Conservation (phyloP, 768 basidiomycete species). For the Mycena vulgaris region DNA sequence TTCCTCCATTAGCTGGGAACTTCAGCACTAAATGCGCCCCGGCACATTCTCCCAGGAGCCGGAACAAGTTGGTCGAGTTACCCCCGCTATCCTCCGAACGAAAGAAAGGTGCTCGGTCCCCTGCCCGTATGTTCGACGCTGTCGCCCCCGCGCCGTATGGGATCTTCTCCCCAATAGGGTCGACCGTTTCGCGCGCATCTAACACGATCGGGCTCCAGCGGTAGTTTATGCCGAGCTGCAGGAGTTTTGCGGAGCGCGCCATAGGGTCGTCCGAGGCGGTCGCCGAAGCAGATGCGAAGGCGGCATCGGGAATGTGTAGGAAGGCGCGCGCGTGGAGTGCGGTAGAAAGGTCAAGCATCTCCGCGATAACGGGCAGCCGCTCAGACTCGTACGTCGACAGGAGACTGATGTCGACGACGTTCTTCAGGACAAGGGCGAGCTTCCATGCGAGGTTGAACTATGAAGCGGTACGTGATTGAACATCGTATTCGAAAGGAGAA, state of each 20-base stretch:
- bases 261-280: neutral
- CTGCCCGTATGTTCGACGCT: neutral
- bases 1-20: neutral
- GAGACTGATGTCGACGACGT: neutral
- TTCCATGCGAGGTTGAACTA: slow-evolving; percentile 4
- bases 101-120: neutral
- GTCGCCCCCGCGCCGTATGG: neutral
- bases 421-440: neutral
- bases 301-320: neutral
- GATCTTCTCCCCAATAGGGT: neutral
- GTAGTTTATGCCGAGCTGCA: neutral
- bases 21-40: neutral
- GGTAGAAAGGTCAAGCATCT: neutral
- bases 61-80: neutral
- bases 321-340: neutral
- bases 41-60: neutral
- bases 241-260: neutral
- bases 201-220: neutral
- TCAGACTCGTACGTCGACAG: neutral
- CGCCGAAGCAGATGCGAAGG: neutral
- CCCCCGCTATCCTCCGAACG: neutral
- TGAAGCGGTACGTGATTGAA: neutral
- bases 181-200: neutral
- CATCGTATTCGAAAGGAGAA: neutral
- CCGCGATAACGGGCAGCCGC: neutral